Percentiles rank a stretch among this genome's conserved stretches.
Evolutionary conservation across 108 stramenopile species (phyloP).

Genomic region (Chaetoceros muelleri): DNA sequence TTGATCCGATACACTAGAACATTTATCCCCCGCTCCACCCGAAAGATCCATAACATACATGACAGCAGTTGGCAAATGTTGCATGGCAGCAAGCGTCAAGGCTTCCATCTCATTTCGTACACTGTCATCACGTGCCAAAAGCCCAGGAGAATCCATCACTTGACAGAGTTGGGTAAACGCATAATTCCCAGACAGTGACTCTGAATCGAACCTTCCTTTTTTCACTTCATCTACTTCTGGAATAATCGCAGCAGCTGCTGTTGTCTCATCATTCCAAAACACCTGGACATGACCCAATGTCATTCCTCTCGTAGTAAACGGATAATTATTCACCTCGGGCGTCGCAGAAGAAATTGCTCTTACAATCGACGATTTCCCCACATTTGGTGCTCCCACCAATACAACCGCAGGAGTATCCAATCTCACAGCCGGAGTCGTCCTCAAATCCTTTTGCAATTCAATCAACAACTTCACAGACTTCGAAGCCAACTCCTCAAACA

Average conservation of each 20-base stretch:
- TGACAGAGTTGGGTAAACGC: conserved; percentile 49
- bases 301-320: conserved; percentile 95
- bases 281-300: conserved; percentile 92
- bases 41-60: conserved; percentile 95
- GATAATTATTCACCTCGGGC: conserved; percentile 96
- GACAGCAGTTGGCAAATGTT: conserved; percentile 91
- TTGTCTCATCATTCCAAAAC: conserved; percentile 54
- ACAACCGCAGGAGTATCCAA: conserved; percentile 89
- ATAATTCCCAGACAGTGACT: conserved; percentile 13
- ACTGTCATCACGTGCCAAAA: conserved; percentile 66
- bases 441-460: conserved; percentile 70
- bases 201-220: conserved; percentile 4
- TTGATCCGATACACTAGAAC: conserved; percentile 77
- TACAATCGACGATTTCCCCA: conserved; percentile 91
- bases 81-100: conserved; percentile 91
- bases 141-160: conserved; percentile 93
- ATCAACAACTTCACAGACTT: conserved; percentile 49
- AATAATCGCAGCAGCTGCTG: conserved; percentile 33
- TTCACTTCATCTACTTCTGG: conserved; percentile 11
- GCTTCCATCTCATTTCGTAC: conserved; percentile 94
- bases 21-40: conserved; percentile 82
- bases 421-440: conserved; percentile 82
- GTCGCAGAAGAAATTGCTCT: conserved; percentile 82
- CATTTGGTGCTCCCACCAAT: conserved; percentile 95
- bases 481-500: conserved; percentile 52